Evolutionary conservation across 2,329 filamentous ascomycete species (phyloP), one percentile per base, ranked within the genome.

Genomic region (Cylindrodendrum hubeiense): DNA sequence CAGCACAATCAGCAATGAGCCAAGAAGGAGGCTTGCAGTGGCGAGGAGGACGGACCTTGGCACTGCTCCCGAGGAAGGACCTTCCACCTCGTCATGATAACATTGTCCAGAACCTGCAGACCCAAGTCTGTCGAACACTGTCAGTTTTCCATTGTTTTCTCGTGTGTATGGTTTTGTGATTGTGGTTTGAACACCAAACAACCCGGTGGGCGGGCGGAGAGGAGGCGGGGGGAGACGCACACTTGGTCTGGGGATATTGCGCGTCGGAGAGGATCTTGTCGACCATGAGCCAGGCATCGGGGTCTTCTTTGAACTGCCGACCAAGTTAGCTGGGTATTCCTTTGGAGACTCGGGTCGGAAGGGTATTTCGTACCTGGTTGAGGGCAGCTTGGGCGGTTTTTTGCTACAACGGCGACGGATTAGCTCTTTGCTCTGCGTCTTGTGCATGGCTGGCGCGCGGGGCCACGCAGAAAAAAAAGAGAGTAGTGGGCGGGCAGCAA

Each of bases 71-170:
- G 90, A 57, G 96, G 96, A 68, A 99, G 85, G 65, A 98, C 94
- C 85, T 98, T 99, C 97, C 96, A 99, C 85, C 96, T 91, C 72
- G 96, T 99, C 90, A 95, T 93, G 79, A 99, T 98, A 72, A 99
- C 95, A 89, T 94, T 94, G 84, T 99, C 96, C 70, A 99, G 90
- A 71, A 99, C 95, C 83, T 99, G 96, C 71, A 99, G 86, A 58
- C 95, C 96, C 76, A 99, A 87, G 81, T 97, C 94, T 97, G 74
- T 49, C 41, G 17, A 67, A 59, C 66, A 57, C 52, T 66, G 75
- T 80, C 57, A 79, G 75, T 59, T 46, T 59, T 63, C 49, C 65
- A 58, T 59, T 41, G 37, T 41, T 39, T 21, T 2, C 21, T 63
- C 50, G 44, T 46, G 26, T 12, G 24, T 41, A 47, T 13, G 59